phyloP scores from a whole-genome alignment of 106 monocot species.

The Phalaenopsis aphrodite region DNA sequence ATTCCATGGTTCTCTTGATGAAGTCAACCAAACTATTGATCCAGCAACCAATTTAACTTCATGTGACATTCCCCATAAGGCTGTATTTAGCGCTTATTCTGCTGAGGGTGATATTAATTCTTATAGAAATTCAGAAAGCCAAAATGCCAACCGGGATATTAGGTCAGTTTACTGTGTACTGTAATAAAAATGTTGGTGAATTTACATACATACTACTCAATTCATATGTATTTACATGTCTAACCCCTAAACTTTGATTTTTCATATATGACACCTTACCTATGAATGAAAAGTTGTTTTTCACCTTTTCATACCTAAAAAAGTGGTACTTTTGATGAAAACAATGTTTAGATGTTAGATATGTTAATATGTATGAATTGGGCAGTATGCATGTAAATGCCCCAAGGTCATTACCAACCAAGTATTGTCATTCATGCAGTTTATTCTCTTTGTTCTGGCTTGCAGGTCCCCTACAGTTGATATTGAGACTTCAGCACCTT shows the following conservation, averaged over 20 bases:
- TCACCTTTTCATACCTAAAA: too few species aligned
- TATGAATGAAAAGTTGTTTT: too few species aligned
- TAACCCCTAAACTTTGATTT: too few species aligned
- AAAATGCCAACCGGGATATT: slow-evolving; percentile 20
- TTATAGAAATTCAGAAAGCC: slow-evolving; percentile 10
- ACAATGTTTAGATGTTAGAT: too few species aligned
- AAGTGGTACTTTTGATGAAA: too few species aligned
- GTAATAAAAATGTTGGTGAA: not conserved
- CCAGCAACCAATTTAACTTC: slow-evolving; percentile 12
- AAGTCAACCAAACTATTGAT: slow-evolving; percentile 34
- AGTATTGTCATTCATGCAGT: not conserved
- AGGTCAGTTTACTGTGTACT: slow-evolving; percentile 18
- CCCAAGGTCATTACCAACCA: not conserved
- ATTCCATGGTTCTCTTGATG: slow-evolving; percentile 36
- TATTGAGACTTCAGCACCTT: slow-evolving; percentile 28
- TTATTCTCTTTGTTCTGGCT: slow-evolving; percentile 10
- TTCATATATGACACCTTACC: too few species aligned
- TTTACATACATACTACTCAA: not conserved
- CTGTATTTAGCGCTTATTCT: slow-evolving; percentile 21
- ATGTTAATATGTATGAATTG: too few species aligned
- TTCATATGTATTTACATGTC: too few species aligned
- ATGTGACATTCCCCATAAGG: slow-evolving; percentile 7
- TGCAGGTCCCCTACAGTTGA: slow-evolving; percentile 27
- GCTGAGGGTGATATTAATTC: slow-evolving; percentile 16
- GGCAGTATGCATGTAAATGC: too few species aligned